These are phyloP conservation scores for Seiridium cupressi DNA, from an alignment of 2,329 filamentous ascomycete genomes.

Conservation along the genomic window DNA sequence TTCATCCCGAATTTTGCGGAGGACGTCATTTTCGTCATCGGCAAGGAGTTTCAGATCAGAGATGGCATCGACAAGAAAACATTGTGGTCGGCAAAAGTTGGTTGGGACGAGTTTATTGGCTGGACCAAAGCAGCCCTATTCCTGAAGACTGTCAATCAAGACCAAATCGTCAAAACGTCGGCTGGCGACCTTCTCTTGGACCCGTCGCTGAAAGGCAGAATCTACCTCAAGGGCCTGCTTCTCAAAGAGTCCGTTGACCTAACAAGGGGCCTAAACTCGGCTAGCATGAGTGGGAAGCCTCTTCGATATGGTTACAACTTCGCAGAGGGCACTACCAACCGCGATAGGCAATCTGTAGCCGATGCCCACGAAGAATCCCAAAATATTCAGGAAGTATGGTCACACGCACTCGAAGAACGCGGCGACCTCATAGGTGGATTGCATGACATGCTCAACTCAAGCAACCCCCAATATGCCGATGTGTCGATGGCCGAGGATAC, in stretches of 20 bases:
- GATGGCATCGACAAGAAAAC: constrained; percentile 1
- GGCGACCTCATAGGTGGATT: not conserved
- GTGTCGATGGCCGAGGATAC: not conserved
- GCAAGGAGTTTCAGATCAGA: constrained; percentile 4
- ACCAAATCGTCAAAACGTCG: constrained; percentile 5
- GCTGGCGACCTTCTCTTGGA: constrained; percentile 19
- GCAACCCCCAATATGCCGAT: not conserved
- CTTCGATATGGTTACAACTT: not conserved
- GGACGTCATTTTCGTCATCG: constrained; percentile 23
- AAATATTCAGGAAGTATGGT: not conserved
- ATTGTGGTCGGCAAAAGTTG: not conserved
- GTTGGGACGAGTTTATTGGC: constrained; percentile 12
- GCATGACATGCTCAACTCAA: not conserved
- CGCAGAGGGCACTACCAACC: not conserved
- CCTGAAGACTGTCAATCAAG: constrained; percentile 9
- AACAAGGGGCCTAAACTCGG: constrained; percentile 5
- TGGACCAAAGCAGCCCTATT: constrained; percentile 21
- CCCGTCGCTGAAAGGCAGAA: constrained; percentile 14
- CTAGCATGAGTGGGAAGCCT: constrained; percentile 19
- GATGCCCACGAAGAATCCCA: not conserved
- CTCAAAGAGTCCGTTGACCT: constrained; percentile 11
- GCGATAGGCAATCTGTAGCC: not conserved
- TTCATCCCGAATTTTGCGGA: constrained; percentile 3
- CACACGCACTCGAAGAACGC: not conserved
- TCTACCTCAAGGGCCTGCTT: constrained; percentile 23